Base-by-base conservation (phyloP, 2,329 filamentous ascomycete genomes). In the Aspergillus fumigatiaffinis region DNA sequence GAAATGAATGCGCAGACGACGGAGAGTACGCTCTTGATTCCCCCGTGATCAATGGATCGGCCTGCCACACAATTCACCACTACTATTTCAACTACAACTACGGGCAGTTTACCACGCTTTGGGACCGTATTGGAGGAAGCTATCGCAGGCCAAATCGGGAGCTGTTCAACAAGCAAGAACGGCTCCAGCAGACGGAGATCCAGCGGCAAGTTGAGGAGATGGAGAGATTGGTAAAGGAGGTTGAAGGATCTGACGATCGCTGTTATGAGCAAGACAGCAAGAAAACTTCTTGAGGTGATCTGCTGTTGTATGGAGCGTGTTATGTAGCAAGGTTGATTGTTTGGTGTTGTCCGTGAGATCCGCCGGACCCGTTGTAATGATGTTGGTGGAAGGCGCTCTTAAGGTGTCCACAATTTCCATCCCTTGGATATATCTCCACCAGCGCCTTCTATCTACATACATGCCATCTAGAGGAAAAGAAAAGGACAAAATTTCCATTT, bases 1-100 rank as follows among this genome's bases (percentile, higher is more conserved):
- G n/a, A 1, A 3, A 20, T 14, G 32, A 17, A 2, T 44, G 17
- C 21, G 3, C 42, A 72, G 67, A 97, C 76, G 93, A 97, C 68
- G 93, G 92, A 67, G 93, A 97, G 77, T 97, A 96, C 72, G 83
- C 94, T 17, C 88, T 90, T 66, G 88, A 96, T 75, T 91, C 88
- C 66, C 87, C 89, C 23, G 75, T 97, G 64, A 86, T 97, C 75
- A 97, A 97, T 72, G 93, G 93, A 47, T 91, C 92, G 8, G 93
- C 93, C n/a, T 97, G 93, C 82, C 93, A 97, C 76, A 91, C 89
- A 35, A 85, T 92, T 81, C 93, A 97, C 76, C 93, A 97, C 73
- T 75, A 91, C 52, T 91, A 90, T 77, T 90, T 90, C 81, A 89
- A 90, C 79, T 91, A 90, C 83, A 97, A 97, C 79, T 97, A 96